Conservation (phyloP, 139 green algal species). For the Volvox africanus region DNA sequence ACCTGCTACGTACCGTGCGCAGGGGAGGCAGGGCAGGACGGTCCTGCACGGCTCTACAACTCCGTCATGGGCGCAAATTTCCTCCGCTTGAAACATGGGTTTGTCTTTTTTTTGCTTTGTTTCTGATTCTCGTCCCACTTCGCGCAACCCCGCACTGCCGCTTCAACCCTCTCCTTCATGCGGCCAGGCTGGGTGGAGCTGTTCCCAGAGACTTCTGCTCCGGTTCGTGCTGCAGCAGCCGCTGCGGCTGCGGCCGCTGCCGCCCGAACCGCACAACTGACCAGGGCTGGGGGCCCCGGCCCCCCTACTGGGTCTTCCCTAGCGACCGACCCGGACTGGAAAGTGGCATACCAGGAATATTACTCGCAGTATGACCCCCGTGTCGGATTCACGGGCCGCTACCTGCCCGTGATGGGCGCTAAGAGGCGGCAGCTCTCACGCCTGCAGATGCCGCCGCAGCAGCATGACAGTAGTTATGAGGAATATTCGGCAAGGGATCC, state of each 20-base stretch:
- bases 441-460: neutral
- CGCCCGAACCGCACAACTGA: neutral
- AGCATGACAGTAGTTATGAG: too few species aligned
- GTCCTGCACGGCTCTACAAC: too few species aligned
- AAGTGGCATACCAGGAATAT: slow-evolving; percentile 17
- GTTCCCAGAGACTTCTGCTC: slow-evolving; percentile 12
- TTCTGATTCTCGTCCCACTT: too few species aligned
- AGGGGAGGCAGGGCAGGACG: too few species aligned
- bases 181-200: slow-evolving; percentile 34
- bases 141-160: too few species aligned
- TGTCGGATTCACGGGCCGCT: slow-evolving; percentile 26
- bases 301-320: neutral
- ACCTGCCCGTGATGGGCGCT: slow-evolving; percentile 11
- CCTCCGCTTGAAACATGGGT: too few species aligned
- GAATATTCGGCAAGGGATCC: too few species aligned
- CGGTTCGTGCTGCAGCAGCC: neutral
- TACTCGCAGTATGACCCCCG: slow-evolving; percentile 37
- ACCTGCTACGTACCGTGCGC: too few species aligned
- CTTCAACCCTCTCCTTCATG: too few species aligned
- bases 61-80: too few species aligned
- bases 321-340: neutral
- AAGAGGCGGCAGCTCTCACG: slow-evolving; percentile 21
- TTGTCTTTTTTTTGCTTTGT: too few species aligned
- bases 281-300: neutral
- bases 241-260: neutral